Percentiles rank a stretch among this genome's conserved stretches.
Conservation (phyloP, 139 green algal species). For the Pleodorina starrii region DNA sequence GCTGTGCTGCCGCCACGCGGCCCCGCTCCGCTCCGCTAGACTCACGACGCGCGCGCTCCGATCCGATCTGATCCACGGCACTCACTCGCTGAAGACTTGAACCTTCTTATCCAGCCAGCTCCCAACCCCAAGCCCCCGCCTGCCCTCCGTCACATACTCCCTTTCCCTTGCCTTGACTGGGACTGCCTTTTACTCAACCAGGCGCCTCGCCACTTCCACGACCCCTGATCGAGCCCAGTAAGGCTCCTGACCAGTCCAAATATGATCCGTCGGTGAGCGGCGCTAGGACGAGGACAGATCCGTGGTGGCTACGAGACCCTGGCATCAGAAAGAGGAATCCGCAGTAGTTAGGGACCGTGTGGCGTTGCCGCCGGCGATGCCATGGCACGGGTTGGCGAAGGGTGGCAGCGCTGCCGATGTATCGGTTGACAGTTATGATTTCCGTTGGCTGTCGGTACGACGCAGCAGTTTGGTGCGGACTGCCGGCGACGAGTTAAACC, state of each 20-base stretch:
- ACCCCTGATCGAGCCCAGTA: constrained; percentile 58
- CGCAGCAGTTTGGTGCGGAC: neutral
- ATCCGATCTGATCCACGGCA: neutral
- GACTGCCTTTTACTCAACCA: too few relatives aligned
- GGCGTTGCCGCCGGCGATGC: too few relatives aligned
- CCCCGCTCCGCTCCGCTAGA: neutral
- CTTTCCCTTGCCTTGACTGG: too few relatives aligned
- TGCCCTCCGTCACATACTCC: too few relatives aligned
- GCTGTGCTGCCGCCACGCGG: neutral
- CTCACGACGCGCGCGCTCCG: neutral
- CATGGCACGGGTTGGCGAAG: too few relatives aligned
- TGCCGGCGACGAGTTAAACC: neutral
- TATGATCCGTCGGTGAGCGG: constrained; percentile 82
- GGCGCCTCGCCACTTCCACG: neutral
- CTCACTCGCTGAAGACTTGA: neutral
- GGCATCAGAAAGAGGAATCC: too few relatives aligned
- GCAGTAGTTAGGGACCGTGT: too few relatives aligned
- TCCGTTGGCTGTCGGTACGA: neutral
- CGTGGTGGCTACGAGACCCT: too few relatives aligned
- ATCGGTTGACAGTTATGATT: too few relatives aligned
- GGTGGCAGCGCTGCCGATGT: too few relatives aligned
- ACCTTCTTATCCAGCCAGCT: neutral
- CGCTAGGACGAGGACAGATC: too few relatives aligned
- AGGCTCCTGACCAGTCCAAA: constrained; percentile 75
- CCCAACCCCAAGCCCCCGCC: neutral